These are phyloP conservation scores for Haematococcus lacustris DNA, from an alignment of 139 green algal genomes.

Conservation along the genomic window DNA sequence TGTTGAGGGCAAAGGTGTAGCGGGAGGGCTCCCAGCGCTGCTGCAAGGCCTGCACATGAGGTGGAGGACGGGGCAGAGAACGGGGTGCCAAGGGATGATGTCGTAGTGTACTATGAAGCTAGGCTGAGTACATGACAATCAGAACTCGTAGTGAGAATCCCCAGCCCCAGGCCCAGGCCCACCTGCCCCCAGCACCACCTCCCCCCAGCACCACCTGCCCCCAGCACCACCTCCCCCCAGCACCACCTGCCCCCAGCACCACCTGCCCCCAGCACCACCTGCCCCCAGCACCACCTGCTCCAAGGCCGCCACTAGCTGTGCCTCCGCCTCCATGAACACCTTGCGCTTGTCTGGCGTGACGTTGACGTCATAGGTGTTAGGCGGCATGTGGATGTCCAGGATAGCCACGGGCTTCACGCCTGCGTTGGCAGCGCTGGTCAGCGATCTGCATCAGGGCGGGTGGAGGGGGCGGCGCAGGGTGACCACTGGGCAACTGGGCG, in stretches of 20 bases:
- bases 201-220: no score
- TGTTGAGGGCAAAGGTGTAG: conserved; percentile 52
- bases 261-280: no score
- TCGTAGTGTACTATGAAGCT: no score
- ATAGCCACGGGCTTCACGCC: conserved; percentile 46
- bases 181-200: no score
- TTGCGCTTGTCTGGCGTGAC: conserved; percentile 94
- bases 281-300: conserved; percentile 16
- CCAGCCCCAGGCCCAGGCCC: no score
- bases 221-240: no score
- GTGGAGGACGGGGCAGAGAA: neutral
- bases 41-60: conserved; percentile 41
- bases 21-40: conserved; percentile 56
- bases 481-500: no score
- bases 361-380: conserved; percentile 72
- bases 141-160: no score
- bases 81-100: no score
- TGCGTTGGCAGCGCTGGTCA: conserved; percentile 30
- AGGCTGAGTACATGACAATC: no score
- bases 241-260: no score
- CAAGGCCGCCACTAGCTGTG: conserved; percentile 35
- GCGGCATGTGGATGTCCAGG: conserved; percentile 48
- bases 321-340: conserved; percentile 63
- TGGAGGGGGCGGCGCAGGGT: no score
- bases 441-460: conserved; percentile 1